Evolutionary conservation across 371 early-diverging fungal genomes (phyloP), one percentile per base, ranked within the genome.

Genomic region (Mucor velutinosus): DNA sequence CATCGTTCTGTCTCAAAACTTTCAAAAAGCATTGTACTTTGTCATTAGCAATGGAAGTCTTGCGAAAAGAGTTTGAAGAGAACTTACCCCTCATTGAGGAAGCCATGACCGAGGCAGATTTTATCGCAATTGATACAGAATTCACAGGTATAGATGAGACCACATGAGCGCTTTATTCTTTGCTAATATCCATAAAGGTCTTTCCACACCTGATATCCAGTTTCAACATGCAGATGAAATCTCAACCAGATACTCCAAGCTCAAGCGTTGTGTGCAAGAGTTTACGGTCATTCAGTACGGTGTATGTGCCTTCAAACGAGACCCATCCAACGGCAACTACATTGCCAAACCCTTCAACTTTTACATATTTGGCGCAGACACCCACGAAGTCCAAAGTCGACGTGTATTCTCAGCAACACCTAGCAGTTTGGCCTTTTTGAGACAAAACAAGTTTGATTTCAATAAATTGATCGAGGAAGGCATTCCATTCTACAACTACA

Each of bases 81-180:
- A 74, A 74, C 15, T 80, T 93, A 53, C 82, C 82, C 19, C 68
- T 74, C 58, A 84, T 95, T 59, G 65, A 77, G 64, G 78, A 83
- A 58, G 89, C 93, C 41, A 82, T 95, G 53, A 57, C 74, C 0
- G 83, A 82, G 53, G 86, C 90, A 58, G 94, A 93, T 65, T 93
- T 93, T 73, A 83, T 93, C 39, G 84, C 94, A 10, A 83, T 96
- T 43, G 96, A 96, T 77, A 87, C 92, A 35, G 96, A 96, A 78
- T 89, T 96, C 67, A 89, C 94, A 23, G 95, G 95, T 87, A 74
- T 30, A 14, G 14, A 35, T 23, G 17, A 29, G 6, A 11, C n/a
- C 5, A n/a, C 21, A 27, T 3, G 23, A 8, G 41, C 23, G 2
- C 12, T 60, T 21, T 8, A 17, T 47, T 27, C 27, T 4, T 4